A percentile compares a stretch with the other conserved stretches of the same genome.
Conservation (phyloP, 345 rosid species). For the Angophora floribunda region DNA sequence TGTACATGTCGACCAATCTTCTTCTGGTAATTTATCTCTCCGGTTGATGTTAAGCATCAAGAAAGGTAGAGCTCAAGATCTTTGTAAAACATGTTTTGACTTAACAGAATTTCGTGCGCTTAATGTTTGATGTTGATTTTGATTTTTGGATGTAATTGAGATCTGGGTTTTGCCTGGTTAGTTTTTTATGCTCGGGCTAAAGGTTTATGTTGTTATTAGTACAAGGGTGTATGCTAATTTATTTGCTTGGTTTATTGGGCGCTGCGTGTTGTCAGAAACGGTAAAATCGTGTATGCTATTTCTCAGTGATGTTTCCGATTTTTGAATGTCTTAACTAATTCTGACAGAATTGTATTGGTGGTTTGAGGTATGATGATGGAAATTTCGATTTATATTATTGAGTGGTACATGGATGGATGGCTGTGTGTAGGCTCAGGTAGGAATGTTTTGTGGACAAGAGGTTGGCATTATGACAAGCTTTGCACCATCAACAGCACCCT, state of each 20-base stretch:
- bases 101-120: background rate
- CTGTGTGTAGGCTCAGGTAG: constrained; percentile 99
- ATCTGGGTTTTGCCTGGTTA: background rate
- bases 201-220: background rate
- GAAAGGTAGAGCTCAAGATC: background rate
- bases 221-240: background rate
- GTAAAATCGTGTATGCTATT: background rate
- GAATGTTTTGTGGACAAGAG: constrained; percentile 84
- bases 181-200: background rate
- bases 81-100: background rate
- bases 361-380: constrained; percentile 1
- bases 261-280: background rate
- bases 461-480: constrained; percentile 79
- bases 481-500: constrained; percentile 55
- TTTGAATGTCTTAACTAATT: background rate
- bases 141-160: background rate
- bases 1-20: background rate
- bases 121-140: background rate
- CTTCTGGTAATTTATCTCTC: background rate
- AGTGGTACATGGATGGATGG: constrained; percentile 69
- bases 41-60: background rate
- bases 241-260: background rate
- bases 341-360: background rate
- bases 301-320: background rate
- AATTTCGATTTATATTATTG: constrained; percentile 20